These are phyloP conservation scores for Nosema bombycis DNA, from an alignment of 371 early-diverging fungal species.

Conservation along the genomic window DNA sequence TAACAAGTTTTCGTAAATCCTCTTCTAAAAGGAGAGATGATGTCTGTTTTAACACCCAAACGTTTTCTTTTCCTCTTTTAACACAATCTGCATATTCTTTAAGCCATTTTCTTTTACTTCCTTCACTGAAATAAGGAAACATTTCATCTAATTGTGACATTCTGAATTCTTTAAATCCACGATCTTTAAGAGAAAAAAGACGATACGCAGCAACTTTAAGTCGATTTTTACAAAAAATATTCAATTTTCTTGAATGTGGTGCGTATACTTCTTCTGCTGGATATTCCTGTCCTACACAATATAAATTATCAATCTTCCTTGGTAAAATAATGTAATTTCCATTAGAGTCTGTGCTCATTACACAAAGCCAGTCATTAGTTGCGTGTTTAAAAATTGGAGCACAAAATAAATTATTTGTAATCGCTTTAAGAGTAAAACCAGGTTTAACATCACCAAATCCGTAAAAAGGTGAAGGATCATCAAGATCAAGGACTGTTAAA, in stretches of 20 bases:
- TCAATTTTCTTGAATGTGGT: slow-evolving; percentile 88
- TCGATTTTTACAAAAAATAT: slow-evolving; percentile 79
- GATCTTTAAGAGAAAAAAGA: slow-evolving; percentile 66
- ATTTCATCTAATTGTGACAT: slow-evolving; percentile 60
- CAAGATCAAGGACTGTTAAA: slow-evolving; percentile 74
- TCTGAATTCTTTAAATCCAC: slow-evolving; percentile 39
- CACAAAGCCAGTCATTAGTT: slow-evolving; percentile 67
- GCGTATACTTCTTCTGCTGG: slow-evolving; percentile 88
- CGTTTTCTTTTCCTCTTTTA: slow-evolving; percentile 77
- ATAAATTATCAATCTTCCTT: slow-evolving; percentile 75
- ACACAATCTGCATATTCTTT: slow-evolving; percentile 91
- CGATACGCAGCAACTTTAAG: slow-evolving; percentile 71
- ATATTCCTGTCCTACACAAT: slow-evolving; percentile 88
- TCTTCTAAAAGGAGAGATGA: slow-evolving; percentile 78
- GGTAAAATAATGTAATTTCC: slow-evolving; percentile 69
- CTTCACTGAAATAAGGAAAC: slow-evolving; percentile 65
- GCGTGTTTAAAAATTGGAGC: slow-evolving; percentile 86
- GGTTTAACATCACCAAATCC: slow-evolving; percentile 75
- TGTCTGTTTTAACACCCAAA: slow-evolving; percentile 81
- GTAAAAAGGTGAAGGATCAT: slow-evolving; percentile 90
- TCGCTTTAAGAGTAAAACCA: slow-evolving; percentile 75
- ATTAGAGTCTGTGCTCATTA: slow-evolving; percentile 67
- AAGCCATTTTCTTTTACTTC: slow-evolving; percentile 65
- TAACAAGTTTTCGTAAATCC: slow-evolving; percentile 80
- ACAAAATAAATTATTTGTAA: slow-evolving; percentile 88